Evolutionary conservation across 2,329 filamentous ascomycete species (phyloP).

Genomic region (Stylonectria norvegica): DNA sequence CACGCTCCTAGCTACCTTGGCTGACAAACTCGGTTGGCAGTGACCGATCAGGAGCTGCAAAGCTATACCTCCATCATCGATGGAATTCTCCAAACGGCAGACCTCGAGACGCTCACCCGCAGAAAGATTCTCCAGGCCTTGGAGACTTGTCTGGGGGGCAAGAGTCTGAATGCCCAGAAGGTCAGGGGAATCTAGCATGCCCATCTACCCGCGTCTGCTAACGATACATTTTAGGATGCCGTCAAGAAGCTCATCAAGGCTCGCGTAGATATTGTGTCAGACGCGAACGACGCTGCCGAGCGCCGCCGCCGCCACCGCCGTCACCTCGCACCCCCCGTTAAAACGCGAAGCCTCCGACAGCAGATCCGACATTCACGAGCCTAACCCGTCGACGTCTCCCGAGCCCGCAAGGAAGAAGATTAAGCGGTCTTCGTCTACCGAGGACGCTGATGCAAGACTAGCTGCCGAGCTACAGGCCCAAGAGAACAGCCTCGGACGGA

Average conservation of each 20-base stretch:
- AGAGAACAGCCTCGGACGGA: conserved; percentile 69
- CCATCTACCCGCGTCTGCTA: conserved; percentile 1
- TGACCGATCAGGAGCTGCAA: conserved; percentile 46
- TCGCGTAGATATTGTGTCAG: conserved; percentile 68
- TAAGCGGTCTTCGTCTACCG: conserved; percentile 54
- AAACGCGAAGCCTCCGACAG: conserved; percentile 37
- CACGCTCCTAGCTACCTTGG: neutral
- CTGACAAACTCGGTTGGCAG: conserved; percentile 30
- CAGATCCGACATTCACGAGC: conserved; percentile 39
- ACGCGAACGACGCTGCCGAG: conserved; percentile 45
- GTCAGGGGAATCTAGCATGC: conserved; percentile 32
- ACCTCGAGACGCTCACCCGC: conserved; percentile 60
- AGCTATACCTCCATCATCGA: conserved; percentile 60
- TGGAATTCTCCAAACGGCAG: conserved; percentile 53
- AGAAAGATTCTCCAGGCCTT: conserved; percentile 60
- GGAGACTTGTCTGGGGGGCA: conserved; percentile 51
- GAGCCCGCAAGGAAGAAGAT: conserved; percentile 63
- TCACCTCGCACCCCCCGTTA: conserved; percentile 29
- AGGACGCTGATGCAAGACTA: conserved; percentile 80
- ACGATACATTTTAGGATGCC: conserved; percentile 59
- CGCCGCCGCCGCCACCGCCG: conserved; percentile 34
- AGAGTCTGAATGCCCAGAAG: conserved; percentile 59
- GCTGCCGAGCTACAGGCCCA: conserved; percentile 89
- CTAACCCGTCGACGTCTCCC: conserved; percentile 44
- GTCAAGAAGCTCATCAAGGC: conserved; percentile 71